A percentile compares a stretch with the other conserved stretches of the same genome.
phyloP scores from a whole-genome alignment of 257 asterid species.

The Solanum etuberosum region DNA sequence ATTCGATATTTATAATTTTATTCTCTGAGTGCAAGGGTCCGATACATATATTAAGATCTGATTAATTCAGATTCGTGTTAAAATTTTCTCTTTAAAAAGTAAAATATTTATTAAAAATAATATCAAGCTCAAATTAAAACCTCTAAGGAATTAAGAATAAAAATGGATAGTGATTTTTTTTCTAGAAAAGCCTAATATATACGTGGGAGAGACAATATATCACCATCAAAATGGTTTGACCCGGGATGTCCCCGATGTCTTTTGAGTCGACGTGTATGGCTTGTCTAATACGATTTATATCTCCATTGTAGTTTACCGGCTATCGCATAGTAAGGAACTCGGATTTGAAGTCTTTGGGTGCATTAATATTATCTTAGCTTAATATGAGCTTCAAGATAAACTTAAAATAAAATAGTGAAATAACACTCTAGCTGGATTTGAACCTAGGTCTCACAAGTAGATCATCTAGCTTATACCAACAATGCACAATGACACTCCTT shows the following conservation, averaged over 20 bases:
- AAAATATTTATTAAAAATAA: background rate
- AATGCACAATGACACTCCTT: too few species aligned
- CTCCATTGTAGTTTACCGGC: accelerated
- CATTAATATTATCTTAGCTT: too few species aligned
- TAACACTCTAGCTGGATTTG: too few species aligned
- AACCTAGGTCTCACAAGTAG: too few species aligned
- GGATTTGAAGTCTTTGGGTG: too few species aligned
- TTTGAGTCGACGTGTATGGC: background rate
- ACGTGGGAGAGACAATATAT: background rate
- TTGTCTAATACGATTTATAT: background rate
- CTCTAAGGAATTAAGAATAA: too few species aligned
- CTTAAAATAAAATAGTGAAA: too few species aligned
- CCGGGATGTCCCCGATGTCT: too few species aligned
- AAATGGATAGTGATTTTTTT: too few species aligned
- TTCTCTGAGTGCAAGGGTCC: background rate
- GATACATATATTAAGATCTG: background rate
- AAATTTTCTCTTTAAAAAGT: background rate
- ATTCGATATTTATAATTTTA: background rate
- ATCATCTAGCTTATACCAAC: too few species aligned
- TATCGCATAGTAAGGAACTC: background rate
- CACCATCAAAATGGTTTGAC: background rate
- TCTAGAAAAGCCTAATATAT: background rate
- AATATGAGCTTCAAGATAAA: too few species aligned
- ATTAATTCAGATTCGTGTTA: background rate
- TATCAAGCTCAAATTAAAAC: background rate